These are phyloP conservation scores for Chaetoscypha palmicola DNA, from an alignment of 2,329 filamentous ascomycete genomes.

Conservation along the genomic window DNA sequence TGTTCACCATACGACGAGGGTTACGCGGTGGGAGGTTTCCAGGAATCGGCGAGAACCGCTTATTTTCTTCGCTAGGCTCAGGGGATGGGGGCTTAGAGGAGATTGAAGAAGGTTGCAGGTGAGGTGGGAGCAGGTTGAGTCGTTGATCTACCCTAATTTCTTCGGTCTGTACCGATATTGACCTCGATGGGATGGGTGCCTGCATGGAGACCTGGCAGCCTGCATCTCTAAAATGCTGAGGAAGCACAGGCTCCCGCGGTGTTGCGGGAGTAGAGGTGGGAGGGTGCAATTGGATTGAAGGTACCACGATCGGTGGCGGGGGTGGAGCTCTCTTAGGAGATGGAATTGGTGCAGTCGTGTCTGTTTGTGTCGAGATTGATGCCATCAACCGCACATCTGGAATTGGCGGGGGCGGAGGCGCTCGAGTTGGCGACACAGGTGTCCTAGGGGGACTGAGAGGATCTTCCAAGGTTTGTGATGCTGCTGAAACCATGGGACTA, in stretches of 20 bases:
- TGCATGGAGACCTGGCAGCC: constrained; percentile 68
- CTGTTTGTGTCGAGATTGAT: constrained; percentile 58
- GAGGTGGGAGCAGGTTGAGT: constrained; percentile 64
- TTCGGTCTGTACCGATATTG: constrained; percentile 70
- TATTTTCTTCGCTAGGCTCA: constrained; percentile 30
- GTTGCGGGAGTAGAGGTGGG: constrained; percentile 78
- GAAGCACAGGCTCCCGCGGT: constrained; percentile 64
- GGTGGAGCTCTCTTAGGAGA: constrained; percentile 23
- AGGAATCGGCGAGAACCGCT: constrained; percentile 45
- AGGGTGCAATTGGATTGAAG: constrained; percentile 86
- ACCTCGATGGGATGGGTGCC: constrained; percentile 33
- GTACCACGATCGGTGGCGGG: constrained; percentile 51
- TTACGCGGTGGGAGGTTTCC: constrained; percentile 52
- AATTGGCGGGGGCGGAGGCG: constrained; percentile 36
- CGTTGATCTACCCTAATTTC: constrained; percentile 80
- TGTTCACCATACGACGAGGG: constrained; percentile 45
- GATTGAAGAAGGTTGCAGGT: constrained; percentile 74
- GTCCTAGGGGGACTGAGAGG: constrained; percentile 60
- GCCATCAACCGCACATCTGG: constrained; percentile 37
- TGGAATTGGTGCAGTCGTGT: constrained; percentile 21
- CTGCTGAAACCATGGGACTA: constrained; percentile 55
- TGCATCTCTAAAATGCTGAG: constrained; percentile 76
- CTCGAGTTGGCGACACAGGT: constrained; percentile 46
- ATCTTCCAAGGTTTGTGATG: constrained; percentile 55
- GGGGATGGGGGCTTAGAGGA: constrained; percentile 54